A percentile compares a stretch with the other conserved stretches of the same genome.
phyloP scores from a whole-genome alignment of 2,329 filamentous ascomycete genomes.

The Fusarium tricinctum region DNA sequence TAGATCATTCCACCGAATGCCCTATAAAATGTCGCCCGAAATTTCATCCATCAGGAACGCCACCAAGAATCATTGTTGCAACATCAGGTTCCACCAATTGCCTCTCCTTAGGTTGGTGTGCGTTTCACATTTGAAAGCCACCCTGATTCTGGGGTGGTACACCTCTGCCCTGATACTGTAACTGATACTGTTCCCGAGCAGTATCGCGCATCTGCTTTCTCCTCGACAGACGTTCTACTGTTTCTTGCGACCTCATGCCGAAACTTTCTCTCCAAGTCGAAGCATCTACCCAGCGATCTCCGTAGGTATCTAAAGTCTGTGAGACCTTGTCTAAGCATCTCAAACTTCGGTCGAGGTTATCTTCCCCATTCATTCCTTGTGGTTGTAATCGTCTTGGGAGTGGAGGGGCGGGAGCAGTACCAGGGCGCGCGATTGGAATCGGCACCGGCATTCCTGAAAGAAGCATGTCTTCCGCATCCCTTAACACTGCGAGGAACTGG shows the following conservation, averaged over 20 bases:
- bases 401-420: conserved; percentile 65
- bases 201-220: conserved; percentile 54
- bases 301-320: conserved; percentile 68
- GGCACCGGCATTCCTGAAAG: conserved; percentile 64
- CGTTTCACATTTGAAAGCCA: conserved; percentile 38
- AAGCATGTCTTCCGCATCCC: conserved; percentile 69
- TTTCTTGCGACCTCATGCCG: conserved; percentile 62
- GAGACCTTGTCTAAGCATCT: conserved; percentile 67
- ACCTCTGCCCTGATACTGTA: conserved; percentile 53
- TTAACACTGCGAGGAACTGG: conserved; percentile 73
- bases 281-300: conserved; percentile 71
- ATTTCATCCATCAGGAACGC: conserved; percentile 28
- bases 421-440: conserved; percentile 61
- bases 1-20: not conserved
- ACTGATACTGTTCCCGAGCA: conserved; percentile 54
- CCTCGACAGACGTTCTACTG: conserved; percentile 60
- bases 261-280: conserved; percentile 67
- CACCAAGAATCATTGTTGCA: conserved; percentile 58
- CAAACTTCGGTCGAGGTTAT: conserved; percentile 69
- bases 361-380: conserved; percentile 56
- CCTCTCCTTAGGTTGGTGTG: conserved; percentile 53
- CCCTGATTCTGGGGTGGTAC: conserved; percentile 41
- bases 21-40: not conserved
- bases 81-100: conserved; percentile 63
- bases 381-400: conserved; percentile 62